These are phyloP conservation scores for Stephanodiscus minutulus DNA, from an alignment of 108 stramenopile genomes.

Conservation along the genomic window DNA sequence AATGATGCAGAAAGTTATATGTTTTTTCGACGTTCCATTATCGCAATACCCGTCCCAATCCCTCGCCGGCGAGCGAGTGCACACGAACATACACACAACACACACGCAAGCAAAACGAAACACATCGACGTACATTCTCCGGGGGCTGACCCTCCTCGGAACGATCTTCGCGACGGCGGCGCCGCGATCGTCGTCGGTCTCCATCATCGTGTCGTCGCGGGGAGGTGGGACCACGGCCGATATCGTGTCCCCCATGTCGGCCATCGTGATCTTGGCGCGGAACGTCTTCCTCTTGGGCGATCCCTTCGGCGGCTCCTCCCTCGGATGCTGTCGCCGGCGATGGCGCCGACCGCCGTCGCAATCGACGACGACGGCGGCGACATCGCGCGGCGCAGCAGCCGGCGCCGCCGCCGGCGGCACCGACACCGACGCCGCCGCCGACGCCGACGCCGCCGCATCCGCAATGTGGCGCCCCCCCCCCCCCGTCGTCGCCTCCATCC, in stretches of 20 bases:
- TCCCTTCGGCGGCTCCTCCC: conserved; percentile 38
- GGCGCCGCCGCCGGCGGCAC: background rate
- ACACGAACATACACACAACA: too few species aligned
- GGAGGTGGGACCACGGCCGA: conserved; percentile 28
- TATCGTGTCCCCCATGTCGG: conserved; percentile 38
- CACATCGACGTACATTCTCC: conserved; percentile 31
- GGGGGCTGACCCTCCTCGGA: conserved; percentile 32
- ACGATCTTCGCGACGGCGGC: conserved; percentile 44
- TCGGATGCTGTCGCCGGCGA: conserved; percentile 4
- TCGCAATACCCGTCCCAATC: too few species aligned
- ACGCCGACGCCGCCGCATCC: background rate
- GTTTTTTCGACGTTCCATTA: too few species aligned
- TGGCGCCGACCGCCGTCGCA: background rate
- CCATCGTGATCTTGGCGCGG: conserved; percentile 47
- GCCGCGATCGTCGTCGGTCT: background rate
- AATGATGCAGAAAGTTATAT: background rate
- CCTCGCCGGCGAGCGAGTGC: too few species aligned
- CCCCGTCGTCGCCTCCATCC: conserved; percentile 5
- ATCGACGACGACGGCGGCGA: too few species aligned
- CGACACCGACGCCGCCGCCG: background rate
- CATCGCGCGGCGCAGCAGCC: background rate
- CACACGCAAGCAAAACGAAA: too few species aligned
- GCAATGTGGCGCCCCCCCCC: too few species aligned
- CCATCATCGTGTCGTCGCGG: conserved; percentile 1
- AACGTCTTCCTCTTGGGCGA: conserved; percentile 30